Base-by-base conservation (phyloP, 768 basidiomycete genomes). In the Dioszegia aurantiaca region DNA sequence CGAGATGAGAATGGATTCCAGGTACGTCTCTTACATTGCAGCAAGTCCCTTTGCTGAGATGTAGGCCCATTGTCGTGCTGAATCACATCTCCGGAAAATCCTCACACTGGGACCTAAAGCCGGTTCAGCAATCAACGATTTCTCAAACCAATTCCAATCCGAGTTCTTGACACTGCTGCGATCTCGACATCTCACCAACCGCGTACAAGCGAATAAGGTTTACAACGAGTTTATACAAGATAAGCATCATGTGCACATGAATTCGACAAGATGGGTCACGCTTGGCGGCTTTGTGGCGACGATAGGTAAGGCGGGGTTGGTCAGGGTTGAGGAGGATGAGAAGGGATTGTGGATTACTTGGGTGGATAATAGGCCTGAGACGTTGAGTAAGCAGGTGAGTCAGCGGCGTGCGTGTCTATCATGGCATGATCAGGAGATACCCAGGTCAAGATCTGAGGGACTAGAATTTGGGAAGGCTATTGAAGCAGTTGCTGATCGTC, bases 161-260 rank as follows among this genome's bases (percentile, higher is more conserved):
- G 90, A 92, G 71, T 98, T 98, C 74, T 86, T 99, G n/a, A 80
- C 84, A 10, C 80, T 98, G 19, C 82, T 99, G 12, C 90, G 89
- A 12, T 82, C 94, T 65, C 82, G 92, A 85, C 92, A 90, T 76
- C 88, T 89, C 11, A 98, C 95, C 2, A 94, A 97, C 75, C 87
- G 95, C 45, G 91, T 98, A 31, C 83, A 86, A 63, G 90, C 90
- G 26, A 99, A 99, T 73, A 86, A 84, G 45, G 94, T 98, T 14
- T 99, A 99, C 68, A 93, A 99, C 77, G 95, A 98, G 76, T 94
- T 90, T 78, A 99, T 99, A 64, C 82, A 87, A 56, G 93, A 97
- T 79, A 93, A 92, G 79, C 73, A 80, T 43, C 95, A 98, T 77
- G 80, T 95, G 28, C 95, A 99, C 80, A 99, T 99, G 95, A 99